Evolutionary conservation across 129 eudicot species (phyloP).

Genomic region (Centella asiatica): DNA sequence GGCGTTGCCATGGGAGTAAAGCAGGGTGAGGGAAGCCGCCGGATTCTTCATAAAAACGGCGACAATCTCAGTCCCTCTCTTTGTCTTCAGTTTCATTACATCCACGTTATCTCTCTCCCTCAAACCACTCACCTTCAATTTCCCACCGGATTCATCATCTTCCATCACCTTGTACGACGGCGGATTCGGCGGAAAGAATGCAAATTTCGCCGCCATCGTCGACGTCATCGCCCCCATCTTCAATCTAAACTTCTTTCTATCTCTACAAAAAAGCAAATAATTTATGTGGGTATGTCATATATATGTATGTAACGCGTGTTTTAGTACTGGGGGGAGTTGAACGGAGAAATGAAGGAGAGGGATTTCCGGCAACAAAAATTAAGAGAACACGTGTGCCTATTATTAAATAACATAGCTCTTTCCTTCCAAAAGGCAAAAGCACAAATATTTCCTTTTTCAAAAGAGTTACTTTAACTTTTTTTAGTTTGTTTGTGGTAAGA

Average conservation of each 20-base stretch:
- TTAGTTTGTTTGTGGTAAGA: too few relatives aligned
- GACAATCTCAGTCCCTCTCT: slow-evolving; percentile 68
- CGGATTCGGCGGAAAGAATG: slow-evolving; percentile 92
- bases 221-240: slow-evolving; percentile 93
- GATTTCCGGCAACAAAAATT: slow-evolving; percentile 56
- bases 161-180: slow-evolving; percentile 68
- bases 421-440: too few relatives aligned
- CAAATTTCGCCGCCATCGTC: slow-evolving; percentile 91
- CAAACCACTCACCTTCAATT: slow-evolving; percentile 65
- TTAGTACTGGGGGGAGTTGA: slow-evolving; percentile 3
- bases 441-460: too few relatives aligned
- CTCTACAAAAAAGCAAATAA: not conserved
- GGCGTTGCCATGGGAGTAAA: slow-evolving; percentile 95
- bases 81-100: slow-evolving; percentile 70
- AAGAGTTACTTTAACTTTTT: too few relatives aligned
- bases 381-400: slow-evolving; percentile 53
- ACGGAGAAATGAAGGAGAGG: slow-evolving; percentile 22
- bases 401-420: too few relatives aligned
- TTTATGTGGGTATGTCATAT: not conserved
- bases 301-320: not conserved
- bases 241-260: not conserved
- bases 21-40: slow-evolving; percentile 59
- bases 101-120: slow-evolving; percentile 71
- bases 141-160: slow-evolving; percentile 48
- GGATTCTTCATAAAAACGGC: slow-evolving; percentile 75